These are phyloP conservation scores for Aegle marmelos DNA, from an alignment of 345 rosid genomes.

Conservation along the genomic window DNA sequence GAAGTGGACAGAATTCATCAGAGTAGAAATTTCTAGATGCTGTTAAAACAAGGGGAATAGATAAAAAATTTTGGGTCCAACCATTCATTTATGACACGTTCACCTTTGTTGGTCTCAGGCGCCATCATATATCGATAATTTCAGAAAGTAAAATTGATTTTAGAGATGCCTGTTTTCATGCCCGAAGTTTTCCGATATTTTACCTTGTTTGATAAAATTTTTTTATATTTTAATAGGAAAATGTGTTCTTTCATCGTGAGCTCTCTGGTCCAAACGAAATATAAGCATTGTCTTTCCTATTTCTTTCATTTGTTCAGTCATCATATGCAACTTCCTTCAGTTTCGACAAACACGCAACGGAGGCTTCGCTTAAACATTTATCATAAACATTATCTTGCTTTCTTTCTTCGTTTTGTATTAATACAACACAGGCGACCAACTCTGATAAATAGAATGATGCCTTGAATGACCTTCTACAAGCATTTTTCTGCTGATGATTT, in stretches of 20 bases:
- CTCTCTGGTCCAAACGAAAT: not conserved
- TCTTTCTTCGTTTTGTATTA: not conserved
- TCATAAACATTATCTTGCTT: too few species aligned
- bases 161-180: conserved; percentile 4
- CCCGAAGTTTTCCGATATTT: conserved; percentile 6
- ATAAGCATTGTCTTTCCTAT: not conserved
- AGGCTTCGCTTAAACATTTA: too few species aligned
- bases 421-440: not conserved
- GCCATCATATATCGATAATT: conserved; percentile 10
- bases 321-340: not conserved
- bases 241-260: conserved; percentile 17
- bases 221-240: conserved; percentile 13
- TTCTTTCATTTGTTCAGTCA: not conserved
- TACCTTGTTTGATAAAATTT: not conserved
- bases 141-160: conserved; percentile 11
- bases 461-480: not conserved
- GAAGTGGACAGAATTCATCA: conserved; percentile 32
- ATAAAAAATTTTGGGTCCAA: conserved; percentile 29
- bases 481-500: not conserved
- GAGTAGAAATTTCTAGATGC: conserved; percentile 9
- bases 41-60: not conserved
- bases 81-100: not conserved
- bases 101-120: conserved; percentile 18
- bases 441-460: not conserved
- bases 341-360: too few species aligned